Evolutionary conservation across 1,284 basidiomycete genomes (phyloP), one percentile per base, ranked within the genome.

Genomic region (Cutaneotrichosporon sp.): DNA sequence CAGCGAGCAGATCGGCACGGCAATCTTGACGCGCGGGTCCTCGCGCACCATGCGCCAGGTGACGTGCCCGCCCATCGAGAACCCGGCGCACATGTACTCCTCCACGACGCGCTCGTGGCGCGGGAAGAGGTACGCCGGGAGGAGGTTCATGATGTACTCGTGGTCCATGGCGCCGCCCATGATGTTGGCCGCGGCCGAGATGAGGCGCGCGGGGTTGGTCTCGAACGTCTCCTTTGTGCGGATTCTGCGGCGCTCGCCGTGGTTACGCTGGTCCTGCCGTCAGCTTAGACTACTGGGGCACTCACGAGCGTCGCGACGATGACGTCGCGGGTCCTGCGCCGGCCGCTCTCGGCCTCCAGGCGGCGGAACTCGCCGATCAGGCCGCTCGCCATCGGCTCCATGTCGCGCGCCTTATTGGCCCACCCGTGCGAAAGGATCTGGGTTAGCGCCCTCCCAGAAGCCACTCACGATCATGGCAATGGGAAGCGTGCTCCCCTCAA

Each of bases 101-200:
- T 81, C 82, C 45, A 95, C 84, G 4, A 70, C 75, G 11, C 86
- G 82, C 66, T 92, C 87, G 14, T 82, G 86, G 24, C 81, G 70
- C 0, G 91, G 91, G 72, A 89, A 95, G n/a, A 95, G 77, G 73
- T 88, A 89, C 1, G 87, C 74, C 0, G 88, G 86, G 3, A 95
- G 81, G 71, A 91, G 89, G 74, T 94, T 90, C 66, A 94, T 88
- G 59, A 95, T 74, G 77, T 89, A 87, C 0, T 88, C 87, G 9
- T 92, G 84, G 71, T 95, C 93, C 31, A 62, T 58, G 8, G 34
- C 34, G 7, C 60, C 64, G 42, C 63, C 59, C 11, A 49, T 25
- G 16, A 56, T 29, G 38, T 43, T 54, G 53, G 53, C 53, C 24
- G 33, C 36, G 38, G 24, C 20, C 3, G n/a, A n/a, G 24, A 54